These are phyloP conservation scores for Leptographium wingfieldii DNA, from an alignment of 2,329 filamentous ascomycete species.

Conservation along the genomic window DNA sequence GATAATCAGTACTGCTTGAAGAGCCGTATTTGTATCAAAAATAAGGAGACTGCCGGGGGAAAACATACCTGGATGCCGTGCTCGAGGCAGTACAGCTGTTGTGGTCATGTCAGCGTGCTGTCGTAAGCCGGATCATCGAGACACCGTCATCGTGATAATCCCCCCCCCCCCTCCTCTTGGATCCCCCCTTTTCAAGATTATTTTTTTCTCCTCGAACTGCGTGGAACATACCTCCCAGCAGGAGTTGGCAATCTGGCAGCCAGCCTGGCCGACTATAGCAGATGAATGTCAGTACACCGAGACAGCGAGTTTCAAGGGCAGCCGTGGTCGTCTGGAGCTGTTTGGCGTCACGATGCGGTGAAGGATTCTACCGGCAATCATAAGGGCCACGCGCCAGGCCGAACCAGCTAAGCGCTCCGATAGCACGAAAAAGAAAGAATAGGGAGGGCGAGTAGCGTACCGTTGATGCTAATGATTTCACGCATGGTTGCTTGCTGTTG, in stretches of 20 bases:
- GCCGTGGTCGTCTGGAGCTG: neutral
- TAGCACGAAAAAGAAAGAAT: slow-evolving; percentile 5
- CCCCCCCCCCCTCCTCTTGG: neutral
- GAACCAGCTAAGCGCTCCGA: neutral
- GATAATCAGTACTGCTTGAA: slow-evolving; percentile 2
- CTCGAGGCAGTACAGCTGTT: slow-evolving; percentile 97
- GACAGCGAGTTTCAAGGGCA: neutral
- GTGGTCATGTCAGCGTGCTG: slow-evolving; percentile 10
- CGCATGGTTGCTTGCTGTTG: slow-evolving; percentile 58
- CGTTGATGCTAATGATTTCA: slow-evolving; percentile 99
- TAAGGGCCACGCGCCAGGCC: slow-evolving; percentile 13
- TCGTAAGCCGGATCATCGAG: neutral
- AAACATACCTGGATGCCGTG: slow-evolving; percentile 91
- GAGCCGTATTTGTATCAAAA: slow-evolving; percentile 19
- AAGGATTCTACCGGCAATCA: slow-evolving; percentile 8
- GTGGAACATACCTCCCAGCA: slow-evolving; percentile 83
- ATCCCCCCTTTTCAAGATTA: neutral
- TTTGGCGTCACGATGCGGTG: slow-evolving; percentile 7
- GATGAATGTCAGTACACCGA: slow-evolving; percentile 37
- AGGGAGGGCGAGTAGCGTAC: slow-evolving; percentile 39
- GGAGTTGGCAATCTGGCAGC: slow-evolving; percentile 99
- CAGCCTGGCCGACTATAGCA: slow-evolving; percentile 87
- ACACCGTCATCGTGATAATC: neutral
- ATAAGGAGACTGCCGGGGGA: neutral
- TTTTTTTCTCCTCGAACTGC: neutral